Base-by-base conservation (phyloP, 768 basidiomycete species). In the Boletus speciosus region DNA sequence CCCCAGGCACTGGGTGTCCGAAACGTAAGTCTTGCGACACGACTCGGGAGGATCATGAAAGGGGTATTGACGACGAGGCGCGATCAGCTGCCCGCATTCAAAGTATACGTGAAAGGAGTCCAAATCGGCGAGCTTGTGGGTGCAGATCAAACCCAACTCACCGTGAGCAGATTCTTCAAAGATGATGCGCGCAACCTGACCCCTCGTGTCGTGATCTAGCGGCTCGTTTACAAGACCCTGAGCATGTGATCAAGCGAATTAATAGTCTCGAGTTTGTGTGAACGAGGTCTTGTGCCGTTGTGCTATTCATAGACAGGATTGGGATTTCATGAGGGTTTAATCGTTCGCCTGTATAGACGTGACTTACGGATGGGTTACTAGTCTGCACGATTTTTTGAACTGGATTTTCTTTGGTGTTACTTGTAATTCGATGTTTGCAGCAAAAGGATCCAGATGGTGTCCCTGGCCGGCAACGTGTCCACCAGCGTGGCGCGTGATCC, bases 21-120 rank as follows among this genome's bases (percentile, higher is more conserved):
- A 38, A 59, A 45, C 31, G 65, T 68, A 49, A 57, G 63, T 38
- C 23, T 21, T 49, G 32, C 11, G n/a, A 23, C 51, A 56, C 8
- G 52, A 25, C 27, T 34, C 41, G 35, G 42, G 47, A 45, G 55
- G 52, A 64, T 54, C 54, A 57, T 48, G 55, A 63, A 57, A 36
- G 34, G 42, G 9, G 45, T 34, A 49, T 32, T 66, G 41, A 68
- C 49, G 10, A 56, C 35, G 34, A 11, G 21, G 35, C 43, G 23
- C 27, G 42, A 65, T 50, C 43, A 68, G 67, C 45, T 68, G 51
- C 67, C 67, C 21, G 60, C 68, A 12, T 70, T 58, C 57, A 67
- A 70, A 53, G 68, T 68, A 7, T 68, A 58, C 52, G 57, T 70
- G 50, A 67, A 68, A 51, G 67, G 67, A 3, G 60, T 67, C 38